Evolutionary conservation across 192 early-diverging fungal species (phyloP).

Genomic region (Podila clonocystis): DNA sequence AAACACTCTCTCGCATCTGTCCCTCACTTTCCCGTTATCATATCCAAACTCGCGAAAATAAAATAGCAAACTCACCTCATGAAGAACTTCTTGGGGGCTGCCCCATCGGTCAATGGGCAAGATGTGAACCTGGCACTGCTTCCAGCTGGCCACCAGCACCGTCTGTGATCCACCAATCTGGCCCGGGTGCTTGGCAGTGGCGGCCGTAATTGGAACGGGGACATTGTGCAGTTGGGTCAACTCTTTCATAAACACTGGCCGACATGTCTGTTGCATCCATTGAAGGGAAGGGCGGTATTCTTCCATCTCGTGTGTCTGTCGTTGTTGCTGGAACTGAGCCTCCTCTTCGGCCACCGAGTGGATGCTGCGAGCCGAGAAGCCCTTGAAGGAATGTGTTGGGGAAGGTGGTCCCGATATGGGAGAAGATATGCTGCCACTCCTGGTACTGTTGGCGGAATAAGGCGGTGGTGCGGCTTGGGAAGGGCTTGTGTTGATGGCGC

Average conservation of each 20-base stretch:
- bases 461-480: neutral
- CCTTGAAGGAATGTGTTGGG: neutral
- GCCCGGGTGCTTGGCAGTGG: constrained; percentile 30
- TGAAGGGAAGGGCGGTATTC: constrained; percentile 32
- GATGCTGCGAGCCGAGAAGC: neutral
- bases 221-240: constrained; percentile 22
- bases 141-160: constrained; percentile 40
- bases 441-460: constrained; percentile 3
- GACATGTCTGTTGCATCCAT: constrained; percentile 43
- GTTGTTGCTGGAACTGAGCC: constrained; percentile 2
- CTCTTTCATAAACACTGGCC: constrained; percentile 40
- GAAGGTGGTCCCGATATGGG: constrained; percentile 10
- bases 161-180: constrained; percentile 37
- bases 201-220: constrained; percentile 29
- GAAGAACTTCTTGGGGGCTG: constrained; percentile 32
- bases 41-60: neutral
- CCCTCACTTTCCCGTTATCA: neutral
- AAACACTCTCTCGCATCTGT: no score
- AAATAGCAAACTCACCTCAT: constrained; percentile 25
- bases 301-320: neutral
- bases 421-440: constrained; percentile 26
- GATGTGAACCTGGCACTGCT: constrained; percentile 29
- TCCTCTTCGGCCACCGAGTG: constrained; percentile 16
- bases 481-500: constrained; percentile 20
- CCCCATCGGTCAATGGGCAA: constrained; percentile 48